Conservation (phyloP, 2,329 filamentous ascomycete genomes). For the Ilyonectria robusta region DNA sequence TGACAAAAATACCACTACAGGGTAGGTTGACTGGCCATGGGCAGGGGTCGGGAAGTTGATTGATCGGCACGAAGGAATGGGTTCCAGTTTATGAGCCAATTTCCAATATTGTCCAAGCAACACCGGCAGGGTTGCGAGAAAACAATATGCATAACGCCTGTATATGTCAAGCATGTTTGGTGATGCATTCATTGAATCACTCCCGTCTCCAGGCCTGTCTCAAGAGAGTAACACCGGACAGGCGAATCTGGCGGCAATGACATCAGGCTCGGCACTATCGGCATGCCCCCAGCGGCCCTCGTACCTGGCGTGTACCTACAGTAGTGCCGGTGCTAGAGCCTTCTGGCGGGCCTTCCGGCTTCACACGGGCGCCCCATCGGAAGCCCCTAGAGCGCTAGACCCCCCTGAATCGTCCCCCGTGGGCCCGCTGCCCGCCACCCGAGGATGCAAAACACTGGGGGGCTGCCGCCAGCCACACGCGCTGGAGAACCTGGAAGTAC, state of each 20-base stretch:
- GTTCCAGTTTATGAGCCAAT: neutral
- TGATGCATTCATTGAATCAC: neutral
- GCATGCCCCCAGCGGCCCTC: neutral
- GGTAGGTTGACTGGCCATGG: neutral
- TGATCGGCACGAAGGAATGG: neutral
- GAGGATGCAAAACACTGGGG: neutral
- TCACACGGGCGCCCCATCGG: neutral
- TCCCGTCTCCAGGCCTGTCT: neutral
- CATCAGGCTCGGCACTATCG: slow-evolving; percentile 6
- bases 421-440: neutral
- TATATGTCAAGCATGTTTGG: too few species aligned
- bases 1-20: neutral
- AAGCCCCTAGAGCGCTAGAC: neutral
- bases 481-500: slow-evolving; percentile 10
- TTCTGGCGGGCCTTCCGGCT: slow-evolving; percentile 3
- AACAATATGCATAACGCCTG: neutral
- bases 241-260: neutral
- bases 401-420: neutral
- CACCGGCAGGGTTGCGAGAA: neutral
- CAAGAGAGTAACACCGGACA: neutral
- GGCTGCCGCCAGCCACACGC: slow-evolving; percentile 9
- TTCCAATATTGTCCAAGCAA: neutral
- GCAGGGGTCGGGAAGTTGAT: neutral
- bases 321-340: slow-evolving; percentile 21
- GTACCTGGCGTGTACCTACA: slow-evolving; percentile 19